phyloP scores from a whole-genome alignment of 1,284 basidiomycete genomes.

The Puccinia sorghi region DNA sequence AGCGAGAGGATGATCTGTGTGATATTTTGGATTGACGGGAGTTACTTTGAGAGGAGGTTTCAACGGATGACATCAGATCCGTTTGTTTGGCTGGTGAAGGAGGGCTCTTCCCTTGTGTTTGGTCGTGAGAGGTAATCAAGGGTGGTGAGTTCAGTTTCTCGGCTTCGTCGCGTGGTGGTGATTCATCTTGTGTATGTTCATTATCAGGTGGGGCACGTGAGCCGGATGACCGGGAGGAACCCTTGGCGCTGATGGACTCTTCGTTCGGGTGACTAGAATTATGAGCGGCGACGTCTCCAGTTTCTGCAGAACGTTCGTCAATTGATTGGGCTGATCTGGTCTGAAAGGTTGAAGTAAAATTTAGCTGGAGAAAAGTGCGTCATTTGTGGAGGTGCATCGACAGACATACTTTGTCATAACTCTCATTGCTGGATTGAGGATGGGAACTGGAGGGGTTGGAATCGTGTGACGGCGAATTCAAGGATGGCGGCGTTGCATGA shows the following conservation, averaged over 20 bases:
- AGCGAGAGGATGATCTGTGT: not conserved
- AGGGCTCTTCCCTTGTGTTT: not conserved
- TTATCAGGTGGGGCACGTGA: not conserved
- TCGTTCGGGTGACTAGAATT: not conserved
- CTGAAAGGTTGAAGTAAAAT: not conserved
- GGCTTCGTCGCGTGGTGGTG: not conserved
- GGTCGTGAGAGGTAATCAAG: not conserved
- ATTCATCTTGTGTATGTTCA: not conserved
- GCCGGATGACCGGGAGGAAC: not conserved
- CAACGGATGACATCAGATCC: not conserved
- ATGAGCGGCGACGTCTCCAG: not conserved
- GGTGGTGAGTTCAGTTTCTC: not conserved
- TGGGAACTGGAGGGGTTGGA: not conserved
- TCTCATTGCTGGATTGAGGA: constrained; percentile 1
- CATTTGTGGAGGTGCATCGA: not conserved
- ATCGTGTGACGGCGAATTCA: not conserved
- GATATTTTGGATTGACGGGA: not conserved
- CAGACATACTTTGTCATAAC: not conserved
- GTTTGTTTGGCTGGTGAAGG: not conserved
- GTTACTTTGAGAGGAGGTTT: not conserved
- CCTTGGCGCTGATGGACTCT: not conserved
- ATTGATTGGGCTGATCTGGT: not conserved
- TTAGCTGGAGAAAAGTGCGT: not conserved
- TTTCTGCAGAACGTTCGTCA: not conserved
- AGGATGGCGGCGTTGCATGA: not conserved